A percentile compares a stretch with the other conserved stretches of the same genome.
phyloP scores from a whole-genome alignment of 2,329 filamentous ascomycete species.

The Nannizzia gypsea region DNA sequence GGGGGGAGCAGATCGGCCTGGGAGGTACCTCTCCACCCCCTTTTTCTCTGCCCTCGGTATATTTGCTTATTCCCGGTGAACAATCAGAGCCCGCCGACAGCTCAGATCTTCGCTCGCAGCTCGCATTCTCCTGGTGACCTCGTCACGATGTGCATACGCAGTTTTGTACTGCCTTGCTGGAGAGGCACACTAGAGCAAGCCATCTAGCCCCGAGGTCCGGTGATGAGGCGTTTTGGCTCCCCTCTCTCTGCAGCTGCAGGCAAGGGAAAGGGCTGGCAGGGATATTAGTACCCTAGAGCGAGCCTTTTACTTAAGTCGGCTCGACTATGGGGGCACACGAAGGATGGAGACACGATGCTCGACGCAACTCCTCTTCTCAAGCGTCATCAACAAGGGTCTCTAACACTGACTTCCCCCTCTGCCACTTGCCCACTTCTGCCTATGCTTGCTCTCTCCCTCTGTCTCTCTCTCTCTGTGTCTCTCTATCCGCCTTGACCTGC shows the following conservation, averaged over 20 bases:
- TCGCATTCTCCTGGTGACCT: not conserved
- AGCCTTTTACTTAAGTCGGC: not conserved
- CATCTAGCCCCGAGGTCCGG: not conserved
- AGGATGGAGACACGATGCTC: not conserved
- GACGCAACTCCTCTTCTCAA: not conserved
- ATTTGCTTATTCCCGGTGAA: constrained; percentile 2
- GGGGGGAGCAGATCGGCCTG: not conserved
- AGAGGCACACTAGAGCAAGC: not conserved
- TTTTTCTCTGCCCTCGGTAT: not conserved
- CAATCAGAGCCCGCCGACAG: not conserved
- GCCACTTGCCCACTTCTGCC: not conserved
- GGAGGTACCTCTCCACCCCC: not conserved
- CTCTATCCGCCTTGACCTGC: too few species aligned
- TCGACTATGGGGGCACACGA: not conserved
- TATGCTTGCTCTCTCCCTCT: not conserved
- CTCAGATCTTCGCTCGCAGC: not conserved
- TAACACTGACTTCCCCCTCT: not conserved
- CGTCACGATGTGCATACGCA: not conserved
- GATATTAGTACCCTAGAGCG: not conserved
- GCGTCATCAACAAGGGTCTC: not conserved
- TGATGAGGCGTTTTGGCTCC: not conserved
- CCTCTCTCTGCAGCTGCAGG: not conserved
- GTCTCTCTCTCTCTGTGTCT: too few species aligned
- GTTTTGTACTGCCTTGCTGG: not conserved
- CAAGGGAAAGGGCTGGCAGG: constrained; percentile 2